Conservation (phyloP, 768 basidiomycete species). For the Leccinum uliginosum region DNA sequence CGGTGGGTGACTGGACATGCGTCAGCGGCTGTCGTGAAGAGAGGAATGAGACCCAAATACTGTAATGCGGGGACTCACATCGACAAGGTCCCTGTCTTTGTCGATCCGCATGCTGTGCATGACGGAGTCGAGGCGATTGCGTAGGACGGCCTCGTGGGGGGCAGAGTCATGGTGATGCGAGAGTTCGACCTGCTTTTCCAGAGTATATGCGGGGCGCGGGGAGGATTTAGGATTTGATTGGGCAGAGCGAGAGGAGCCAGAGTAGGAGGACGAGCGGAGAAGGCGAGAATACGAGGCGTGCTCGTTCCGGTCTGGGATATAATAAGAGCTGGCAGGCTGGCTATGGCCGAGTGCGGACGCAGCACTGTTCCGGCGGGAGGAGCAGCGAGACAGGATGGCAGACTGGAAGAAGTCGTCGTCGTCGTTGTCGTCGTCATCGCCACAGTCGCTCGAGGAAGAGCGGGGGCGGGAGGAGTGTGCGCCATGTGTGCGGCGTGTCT, state of each 20-base stretch:
- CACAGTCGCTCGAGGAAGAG: slow-evolving; percentile 23
- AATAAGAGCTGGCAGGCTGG: slow-evolving; percentile 16
- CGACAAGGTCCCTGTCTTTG: slow-evolving; percentile 15
- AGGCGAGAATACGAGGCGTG: slow-evolving; percentile 22
- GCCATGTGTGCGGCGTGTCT: slow-evolving; percentile 32
- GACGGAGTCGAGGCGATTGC: slow-evolving; percentile 49
- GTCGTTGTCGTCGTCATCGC: slow-evolving; percentile 26
- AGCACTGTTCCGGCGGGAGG: slow-evolving; percentile 20
- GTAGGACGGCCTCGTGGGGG: slow-evolving; percentile 52
- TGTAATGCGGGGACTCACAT: slow-evolving; percentile 20
- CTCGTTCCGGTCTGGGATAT: slow-evolving; percentile 33
- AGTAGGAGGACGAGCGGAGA: slow-evolving; percentile 25
- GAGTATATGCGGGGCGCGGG: slow-evolving; percentile 6
- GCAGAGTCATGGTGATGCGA: slow-evolving; percentile 29
- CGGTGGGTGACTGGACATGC: slow-evolving; percentile 21
- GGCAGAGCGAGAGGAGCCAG: slow-evolving; percentile 25
- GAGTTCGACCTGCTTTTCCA: slow-evolving; percentile 20
- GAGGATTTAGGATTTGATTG: slow-evolving; percentile 17
- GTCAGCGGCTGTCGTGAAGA: slow-evolving; percentile 18
- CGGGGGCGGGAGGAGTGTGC: slow-evolving; percentile 20
- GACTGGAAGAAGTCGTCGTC: slow-evolving; percentile 26
- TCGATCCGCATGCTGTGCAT: slow-evolving; percentile 33
- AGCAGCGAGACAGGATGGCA: slow-evolving; percentile 22
- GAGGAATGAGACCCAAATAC: slow-evolving; percentile 5
- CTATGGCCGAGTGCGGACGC: slow-evolving; percentile 12